These are phyloP conservation scores for Cladosporium sp. DNA, from an alignment of 2,329 filamentous ascomycete genomes.

Conservation along the genomic window DNA sequence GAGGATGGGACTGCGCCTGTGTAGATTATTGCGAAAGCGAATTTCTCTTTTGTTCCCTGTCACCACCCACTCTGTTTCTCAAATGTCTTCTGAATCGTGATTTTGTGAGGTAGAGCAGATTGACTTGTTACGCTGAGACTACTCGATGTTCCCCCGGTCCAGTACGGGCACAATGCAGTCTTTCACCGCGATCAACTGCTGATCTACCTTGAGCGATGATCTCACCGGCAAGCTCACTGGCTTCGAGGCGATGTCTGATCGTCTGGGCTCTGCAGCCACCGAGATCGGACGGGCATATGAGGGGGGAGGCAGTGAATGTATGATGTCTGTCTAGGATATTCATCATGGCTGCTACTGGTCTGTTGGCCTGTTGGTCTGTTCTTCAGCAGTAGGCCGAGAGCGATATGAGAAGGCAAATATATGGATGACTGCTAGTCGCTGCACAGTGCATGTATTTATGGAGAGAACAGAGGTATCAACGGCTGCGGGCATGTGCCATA, in stretches of 20 bases:
- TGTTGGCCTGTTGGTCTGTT: too few relatives aligned
- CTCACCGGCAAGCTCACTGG: neutral
- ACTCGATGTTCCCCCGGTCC: too few relatives aligned
- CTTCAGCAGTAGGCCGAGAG: too few relatives aligned
- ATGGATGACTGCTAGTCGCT: too few relatives aligned
- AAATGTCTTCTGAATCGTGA: neutral
- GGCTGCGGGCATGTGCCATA: too few relatives aligned
- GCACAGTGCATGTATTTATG: too few relatives aligned
- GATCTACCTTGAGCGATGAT: neutral
- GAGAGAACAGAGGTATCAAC: too few relatives aligned
- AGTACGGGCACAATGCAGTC: too few relatives aligned
- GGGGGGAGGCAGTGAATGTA: neutral
- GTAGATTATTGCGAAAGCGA: conserved; percentile 21
- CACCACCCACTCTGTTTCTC: neutral
- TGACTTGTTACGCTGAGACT: neutral
- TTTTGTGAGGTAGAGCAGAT: neutral
- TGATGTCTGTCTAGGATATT: neutral
- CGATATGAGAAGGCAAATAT: too few relatives aligned
- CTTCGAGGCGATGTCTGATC: neutral
- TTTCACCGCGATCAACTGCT: too few relatives aligned
- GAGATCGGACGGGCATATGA: neutral
- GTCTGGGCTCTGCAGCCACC: neutral
- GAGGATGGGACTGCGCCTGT: conserved; percentile 16
- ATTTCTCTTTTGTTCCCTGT: conserved; percentile 19
- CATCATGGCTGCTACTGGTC: neutral